phyloP scores from a whole-genome alignment of 768 basidiomycete species.

The Dioszegia hungarica region DNA sequence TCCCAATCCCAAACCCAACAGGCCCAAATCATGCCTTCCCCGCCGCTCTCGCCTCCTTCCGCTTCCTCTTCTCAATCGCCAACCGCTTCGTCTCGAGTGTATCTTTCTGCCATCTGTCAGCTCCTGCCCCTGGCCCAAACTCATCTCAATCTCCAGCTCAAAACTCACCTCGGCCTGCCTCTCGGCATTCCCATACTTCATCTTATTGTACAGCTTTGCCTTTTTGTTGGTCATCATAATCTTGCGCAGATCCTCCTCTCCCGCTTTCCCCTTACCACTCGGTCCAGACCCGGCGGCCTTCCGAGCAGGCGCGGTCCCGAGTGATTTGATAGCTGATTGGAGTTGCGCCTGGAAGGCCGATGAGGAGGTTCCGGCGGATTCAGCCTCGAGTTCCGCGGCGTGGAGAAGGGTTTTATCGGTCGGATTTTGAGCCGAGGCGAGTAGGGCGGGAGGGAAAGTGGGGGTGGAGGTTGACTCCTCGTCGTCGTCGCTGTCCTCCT shows the following conservation, averaged over 20 bases:
- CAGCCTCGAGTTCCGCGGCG: slow-evolving; percentile 86
- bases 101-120: too few relatives aligned
- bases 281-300: slow-evolving; percentile 44
- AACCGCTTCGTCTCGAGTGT: slow-evolving; percentile 60
- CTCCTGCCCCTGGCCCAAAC: too few relatives aligned
- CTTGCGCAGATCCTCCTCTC: slow-evolving; percentile 85
- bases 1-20: too few relatives aligned
- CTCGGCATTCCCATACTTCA: slow-evolving; percentile 79
- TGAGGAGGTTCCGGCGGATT: slow-evolving; percentile 76
- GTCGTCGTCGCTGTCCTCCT: slow-evolving; percentile 46
- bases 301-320: slow-evolving; percentile 22
- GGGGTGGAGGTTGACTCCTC: slow-evolving; percentile 15
- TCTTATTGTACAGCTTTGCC: slow-evolving; percentile 84
- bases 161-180: slow-evolving; percentile 68
- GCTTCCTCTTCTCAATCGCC: slow-evolving; percentile 57
- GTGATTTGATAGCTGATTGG: slow-evolving; percentile 53
- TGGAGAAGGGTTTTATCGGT: slow-evolving; percentile 67
- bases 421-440: slow-evolving; percentile 50
- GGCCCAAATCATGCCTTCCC: slow-evolving; percentile 7
- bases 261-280: slow-evolving; percentile 34
- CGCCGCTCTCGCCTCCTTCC: slow-evolving; percentile 44
- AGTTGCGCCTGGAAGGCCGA: slow-evolving; percentile 72
- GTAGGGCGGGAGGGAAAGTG: slow-evolving; percentile 47
- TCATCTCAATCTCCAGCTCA: background rate
- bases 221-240: slow-evolving; percentile 98